These are phyloP conservation scores for Fusarium palustre DNA, from an alignment of 2,329 filamentous ascomycete genomes.

Conservation along the genomic window DNA sequence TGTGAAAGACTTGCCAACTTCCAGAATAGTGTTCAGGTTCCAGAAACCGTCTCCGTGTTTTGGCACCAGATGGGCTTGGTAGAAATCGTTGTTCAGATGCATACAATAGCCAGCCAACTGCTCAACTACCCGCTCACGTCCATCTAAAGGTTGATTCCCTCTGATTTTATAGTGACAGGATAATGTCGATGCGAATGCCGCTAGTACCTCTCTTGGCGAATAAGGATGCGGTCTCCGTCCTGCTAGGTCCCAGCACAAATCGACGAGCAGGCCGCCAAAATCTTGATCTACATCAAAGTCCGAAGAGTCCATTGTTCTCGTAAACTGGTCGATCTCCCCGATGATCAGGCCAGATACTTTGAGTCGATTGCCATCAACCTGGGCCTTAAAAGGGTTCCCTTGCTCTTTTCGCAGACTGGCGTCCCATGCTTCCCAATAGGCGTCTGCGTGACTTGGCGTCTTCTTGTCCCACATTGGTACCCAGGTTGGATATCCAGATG, in stretches of 20 bases:
- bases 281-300: slow-evolving; percentile 3
- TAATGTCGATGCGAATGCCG: slow-evolving; percentile 12
- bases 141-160: neutral
- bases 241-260: slow-evolving; percentile 7
- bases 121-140: slow-evolving; percentile 4
- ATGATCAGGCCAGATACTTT: neutral
- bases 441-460: slow-evolving; percentile 4
- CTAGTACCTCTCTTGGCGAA: neutral
- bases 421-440: slow-evolving; percentile 22
- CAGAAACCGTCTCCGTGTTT: neutral
- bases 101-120: slow-evolving; percentile 14
- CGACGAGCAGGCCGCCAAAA: neutral
- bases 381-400: neutral
- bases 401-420: slow-evolving; percentile 13
- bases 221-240: neutral
- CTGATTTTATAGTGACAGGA: neutral
- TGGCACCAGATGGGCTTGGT: neutral
- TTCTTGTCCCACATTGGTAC: slow-evolving; percentile 9
- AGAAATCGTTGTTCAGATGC: neutral
- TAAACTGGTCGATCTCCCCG: slow-evolving; percentile 5
- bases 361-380: neutral
- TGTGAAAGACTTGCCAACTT: slow-evolving; percentile 1
- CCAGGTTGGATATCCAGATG: neutral
- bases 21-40: neutral
- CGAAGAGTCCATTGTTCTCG: neutral